Conservation (phyloP, 2,329 filamentous ascomycete genomes). For the Neonectria faginata region DNA sequence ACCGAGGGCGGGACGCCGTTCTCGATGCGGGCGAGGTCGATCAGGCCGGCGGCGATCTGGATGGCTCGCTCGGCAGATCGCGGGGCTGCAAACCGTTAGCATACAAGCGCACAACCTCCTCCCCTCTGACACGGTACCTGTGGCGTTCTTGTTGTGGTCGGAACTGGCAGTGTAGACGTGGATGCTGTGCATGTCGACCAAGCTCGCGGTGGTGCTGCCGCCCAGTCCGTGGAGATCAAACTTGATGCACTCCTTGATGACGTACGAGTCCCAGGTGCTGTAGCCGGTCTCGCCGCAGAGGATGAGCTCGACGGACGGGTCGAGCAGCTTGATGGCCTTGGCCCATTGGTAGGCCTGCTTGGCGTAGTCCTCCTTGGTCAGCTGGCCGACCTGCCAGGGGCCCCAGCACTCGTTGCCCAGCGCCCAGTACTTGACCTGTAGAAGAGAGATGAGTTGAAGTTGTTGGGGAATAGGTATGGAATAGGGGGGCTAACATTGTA, state of each 20-base stretch:
- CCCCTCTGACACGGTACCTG: constrained; percentile 42
- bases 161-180: constrained; percentile 78
- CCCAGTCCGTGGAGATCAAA: constrained; percentile 51
- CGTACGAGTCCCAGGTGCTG: constrained; percentile 78
- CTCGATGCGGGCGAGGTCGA: constrained; percentile 79
- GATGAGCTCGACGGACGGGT: constrained; percentile 76
- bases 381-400: constrained; percentile 74
- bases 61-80: constrained; percentile 79
- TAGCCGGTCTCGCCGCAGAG: constrained; percentile 79
- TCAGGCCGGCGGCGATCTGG: constrained; percentile 74
- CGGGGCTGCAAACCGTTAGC: constrained; percentile 60
- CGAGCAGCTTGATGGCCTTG: constrained; percentile 77
- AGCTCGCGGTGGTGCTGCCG: constrained; percentile 49
- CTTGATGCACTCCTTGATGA: constrained; percentile 74
- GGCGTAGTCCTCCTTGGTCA: constrained; percentile 77
- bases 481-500: constrained; percentile 64
- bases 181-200: constrained; percentile 85
- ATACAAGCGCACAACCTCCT: background rate
- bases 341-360: constrained; percentile 78
- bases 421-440: constrained; percentile 81
- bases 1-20: constrained; percentile 70
- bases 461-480: background rate
- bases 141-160: constrained; percentile 62
- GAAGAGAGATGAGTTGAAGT: background rate
- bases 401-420: constrained; percentile 82